Evolutionary conservation across 306 rosid genomes (phyloP).

Genomic region (Cucumis melo): DNA sequence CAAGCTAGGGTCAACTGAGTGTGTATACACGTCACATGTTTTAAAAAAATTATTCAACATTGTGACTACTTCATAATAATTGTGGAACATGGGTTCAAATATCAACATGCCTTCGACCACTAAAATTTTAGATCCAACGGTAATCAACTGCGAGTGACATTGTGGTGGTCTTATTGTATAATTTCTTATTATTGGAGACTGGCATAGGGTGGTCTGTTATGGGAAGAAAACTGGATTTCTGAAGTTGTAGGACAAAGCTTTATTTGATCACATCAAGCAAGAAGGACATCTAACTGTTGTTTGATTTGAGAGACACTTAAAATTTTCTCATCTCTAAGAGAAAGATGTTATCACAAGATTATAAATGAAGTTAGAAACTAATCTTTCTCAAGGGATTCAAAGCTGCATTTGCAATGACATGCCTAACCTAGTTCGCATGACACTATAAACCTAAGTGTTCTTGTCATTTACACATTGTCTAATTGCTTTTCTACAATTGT

Average conservation of each 20-base stretch:
- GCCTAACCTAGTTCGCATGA: background rate
- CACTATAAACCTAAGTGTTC: background rate
- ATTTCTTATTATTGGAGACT: background rate
- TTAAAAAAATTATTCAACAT: background rate
- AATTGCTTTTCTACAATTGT: background rate
- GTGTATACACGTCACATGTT: too few species aligned
- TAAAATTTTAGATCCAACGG: too few species aligned
- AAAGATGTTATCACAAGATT: background rate
- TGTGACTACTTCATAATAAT: background rate
- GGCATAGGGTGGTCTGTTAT: background rate
- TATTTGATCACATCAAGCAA: background rate
- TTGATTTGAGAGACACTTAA: background rate
- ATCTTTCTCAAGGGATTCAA: background rate
- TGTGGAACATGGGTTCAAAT: background rate
- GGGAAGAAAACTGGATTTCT: background rate
- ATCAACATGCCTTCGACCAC: too few species aligned
- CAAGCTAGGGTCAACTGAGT: too few species aligned
- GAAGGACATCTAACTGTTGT: background rate
- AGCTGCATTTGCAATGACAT: background rate
- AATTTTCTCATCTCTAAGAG: background rate
- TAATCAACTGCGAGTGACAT: too few species aligned
- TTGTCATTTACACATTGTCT: background rate
- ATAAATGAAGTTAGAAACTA: background rate
- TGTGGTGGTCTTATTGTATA: too few species aligned
- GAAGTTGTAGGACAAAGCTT: background rate